Evolutionary conservation across 352 stramenopile genomes (phyloP).

Genomic region (Globisporangium ultimum): DNA sequence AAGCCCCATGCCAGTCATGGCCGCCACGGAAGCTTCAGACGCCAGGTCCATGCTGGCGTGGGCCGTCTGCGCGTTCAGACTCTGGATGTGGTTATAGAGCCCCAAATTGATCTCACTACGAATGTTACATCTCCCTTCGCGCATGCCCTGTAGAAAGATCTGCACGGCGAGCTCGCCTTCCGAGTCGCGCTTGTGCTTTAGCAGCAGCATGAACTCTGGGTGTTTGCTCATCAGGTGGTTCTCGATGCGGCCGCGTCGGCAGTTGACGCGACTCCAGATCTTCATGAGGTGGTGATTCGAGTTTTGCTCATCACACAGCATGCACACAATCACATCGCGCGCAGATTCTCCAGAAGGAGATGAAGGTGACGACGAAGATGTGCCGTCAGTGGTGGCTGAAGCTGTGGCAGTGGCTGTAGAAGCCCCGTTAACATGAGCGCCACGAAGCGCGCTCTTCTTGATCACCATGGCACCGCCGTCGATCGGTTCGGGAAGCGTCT

Average conservation of each 20-base stretch:
- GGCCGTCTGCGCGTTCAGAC: background rate
- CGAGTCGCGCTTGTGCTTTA: conserved; percentile 72
- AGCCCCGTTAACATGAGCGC: background rate
- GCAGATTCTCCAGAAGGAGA: conserved; percentile 15
- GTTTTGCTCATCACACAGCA: conserved; percentile 69
- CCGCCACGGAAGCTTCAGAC: background rate
- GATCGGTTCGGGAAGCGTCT: conserved; percentile 37
- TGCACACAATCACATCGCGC: conserved; percentile 66
- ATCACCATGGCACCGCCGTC: conserved; percentile 15
- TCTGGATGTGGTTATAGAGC: conserved; percentile 54
- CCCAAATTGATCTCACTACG: conserved; percentile 63
- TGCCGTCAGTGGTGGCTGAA: background rate
- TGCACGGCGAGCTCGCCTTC: conserved; percentile 71
- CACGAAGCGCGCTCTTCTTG: conserved; percentile 23
- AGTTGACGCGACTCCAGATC: conserved; percentile 75
- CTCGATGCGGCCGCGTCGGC: conserved; percentile 69
- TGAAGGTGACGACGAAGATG: background rate
- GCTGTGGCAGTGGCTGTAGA: too few species aligned
- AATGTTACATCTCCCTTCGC: conserved; percentile 62
- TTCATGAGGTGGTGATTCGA: conserved; percentile 57
- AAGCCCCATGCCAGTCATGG: background rate
- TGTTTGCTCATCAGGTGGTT: conserved; percentile 81
- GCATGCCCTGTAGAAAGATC: conserved; percentile 76
- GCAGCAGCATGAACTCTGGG: conserved; percentile 74
- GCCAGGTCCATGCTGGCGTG: background rate